A percentile compares a stretch with the other conserved stretches of the same genome.
Conservation (phyloP, 2,329 filamentous ascomycete genomes). For the Trichoderma aggressivum region DNA sequence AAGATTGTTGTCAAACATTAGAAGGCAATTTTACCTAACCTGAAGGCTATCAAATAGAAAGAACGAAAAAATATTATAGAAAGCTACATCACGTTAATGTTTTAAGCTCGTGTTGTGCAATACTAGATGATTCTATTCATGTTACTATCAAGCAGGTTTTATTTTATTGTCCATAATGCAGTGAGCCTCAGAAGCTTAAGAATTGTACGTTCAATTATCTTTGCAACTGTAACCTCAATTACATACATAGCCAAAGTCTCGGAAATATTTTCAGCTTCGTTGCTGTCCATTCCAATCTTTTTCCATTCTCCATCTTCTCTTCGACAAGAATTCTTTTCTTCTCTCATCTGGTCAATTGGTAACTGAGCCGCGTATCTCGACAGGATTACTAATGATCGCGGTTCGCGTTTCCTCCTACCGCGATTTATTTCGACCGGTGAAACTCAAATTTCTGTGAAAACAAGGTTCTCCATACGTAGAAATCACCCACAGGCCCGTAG, state of each 20-base stretch:
- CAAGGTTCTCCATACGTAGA: neutral
- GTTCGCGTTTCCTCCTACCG: neutral
- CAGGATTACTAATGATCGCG: neutral
- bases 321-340: neutral
- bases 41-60: neutral
- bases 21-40: neutral
- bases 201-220: neutral
- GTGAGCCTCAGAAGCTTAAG: neutral
- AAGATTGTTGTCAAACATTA: conserved; percentile 33
- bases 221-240: no score
- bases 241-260: neutral
- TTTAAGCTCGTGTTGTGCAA: neutral
- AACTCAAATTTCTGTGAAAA: neutral
- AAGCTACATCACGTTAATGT: neutral
- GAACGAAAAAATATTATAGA: neutral
- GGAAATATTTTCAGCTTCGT: neutral
- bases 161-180: neutral
- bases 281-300: neutral
- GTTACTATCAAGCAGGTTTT: neutral
- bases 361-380: neutral
- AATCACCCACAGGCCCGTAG: neutral
- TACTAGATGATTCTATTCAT: neutral
- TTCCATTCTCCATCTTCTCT: neutral
- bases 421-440: neutral
- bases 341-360: neutral